Conservation (phyloP, 176 grass and related monocot genomes). For the Areca catechu region DNA sequence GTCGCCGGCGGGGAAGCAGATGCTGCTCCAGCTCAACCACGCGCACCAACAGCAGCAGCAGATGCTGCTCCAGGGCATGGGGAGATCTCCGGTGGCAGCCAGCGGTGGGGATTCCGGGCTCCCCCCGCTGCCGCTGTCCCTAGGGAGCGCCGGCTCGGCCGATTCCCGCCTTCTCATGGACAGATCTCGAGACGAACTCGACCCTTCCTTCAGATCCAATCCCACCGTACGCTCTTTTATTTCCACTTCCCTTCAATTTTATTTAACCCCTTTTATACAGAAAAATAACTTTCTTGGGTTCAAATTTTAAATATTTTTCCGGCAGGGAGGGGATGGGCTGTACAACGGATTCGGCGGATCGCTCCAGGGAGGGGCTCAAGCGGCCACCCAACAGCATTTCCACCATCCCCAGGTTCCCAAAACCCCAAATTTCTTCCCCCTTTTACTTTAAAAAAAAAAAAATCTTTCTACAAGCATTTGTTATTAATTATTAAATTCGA, state of each 20-base stretch:
- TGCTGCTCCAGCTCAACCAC: constrained; percentile 56
- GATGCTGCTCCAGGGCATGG: constrained; percentile 42
- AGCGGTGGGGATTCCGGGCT: constrained; percentile 16
- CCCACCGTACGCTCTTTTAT: constrained; percentile 28
- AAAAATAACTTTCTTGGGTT: constrained; percentile 13
- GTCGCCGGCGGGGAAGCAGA: constrained; percentile 35
- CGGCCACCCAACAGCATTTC: constrained; percentile 38
- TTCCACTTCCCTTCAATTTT: constrained; percentile 15
- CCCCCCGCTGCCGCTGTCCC: constrained; percentile 11
- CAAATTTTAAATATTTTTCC: too few relatives aligned
- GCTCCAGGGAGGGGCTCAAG: constrained; percentile 17
- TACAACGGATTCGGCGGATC: constrained; percentile 47
- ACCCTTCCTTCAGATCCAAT: constrained; percentile 60
- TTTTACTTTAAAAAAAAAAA: too few relatives aligned
- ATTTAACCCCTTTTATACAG: constrained; percentile 10
- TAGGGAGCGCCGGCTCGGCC: constrained; percentile 12
- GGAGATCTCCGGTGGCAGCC: constrained; percentile 28
- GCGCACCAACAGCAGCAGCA: constrained; percentile 23
- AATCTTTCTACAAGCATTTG: not conserved
- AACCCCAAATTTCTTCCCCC: constrained; percentile 3
- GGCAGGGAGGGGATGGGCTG: constrained; percentile 28
- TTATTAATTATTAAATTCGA: not conserved
- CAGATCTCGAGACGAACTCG: constrained; percentile 41
- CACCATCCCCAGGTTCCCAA: constrained; percentile 47
- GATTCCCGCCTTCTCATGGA: not conserved